Evolutionary conservation across 495 filamentous ascomycete genomes (phyloP).

Genomic region (Niebla homalea): DNA sequence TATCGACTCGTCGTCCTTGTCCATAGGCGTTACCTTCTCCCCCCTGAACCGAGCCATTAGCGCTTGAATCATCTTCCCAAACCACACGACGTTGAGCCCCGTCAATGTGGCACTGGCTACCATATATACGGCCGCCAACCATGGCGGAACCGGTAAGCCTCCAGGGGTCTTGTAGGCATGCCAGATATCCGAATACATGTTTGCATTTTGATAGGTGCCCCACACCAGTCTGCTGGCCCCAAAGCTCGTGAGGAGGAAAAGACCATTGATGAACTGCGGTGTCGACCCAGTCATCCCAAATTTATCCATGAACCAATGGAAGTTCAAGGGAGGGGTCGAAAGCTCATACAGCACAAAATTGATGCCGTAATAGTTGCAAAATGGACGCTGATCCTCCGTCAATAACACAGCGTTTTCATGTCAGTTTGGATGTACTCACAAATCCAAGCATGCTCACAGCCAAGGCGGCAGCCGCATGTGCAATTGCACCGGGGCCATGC

Average conservation of each 20-base stretch:
- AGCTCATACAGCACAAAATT: conserved; percentile 97
- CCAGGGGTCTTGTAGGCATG: conserved; percentile 35
- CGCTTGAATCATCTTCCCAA: conserved; percentile 85
- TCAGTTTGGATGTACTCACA: conserved; percentile 43
- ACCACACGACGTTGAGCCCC: conserved; percentile 87
- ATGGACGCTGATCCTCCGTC: conserved; percentile 52
- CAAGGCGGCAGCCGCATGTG: conserved; percentile 75
- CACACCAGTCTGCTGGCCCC: conserved; percentile 80
- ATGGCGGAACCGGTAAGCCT: conserved; percentile 44
- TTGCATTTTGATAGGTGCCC: conserved; percentile 71
- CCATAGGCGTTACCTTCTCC: neutral
- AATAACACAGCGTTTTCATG: neutral
- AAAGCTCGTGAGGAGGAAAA: conserved; percentile 54
- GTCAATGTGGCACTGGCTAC: conserved; percentile 66
- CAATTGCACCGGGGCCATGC: conserved; percentile 78
- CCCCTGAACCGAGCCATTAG: conserved; percentile 65
- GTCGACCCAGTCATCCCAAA: conserved; percentile 80
- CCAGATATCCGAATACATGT: conserved; percentile 75
- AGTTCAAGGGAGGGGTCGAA: conserved; percentile 81
- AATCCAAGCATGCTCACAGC: conserved; percentile 83
- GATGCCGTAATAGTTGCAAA: conserved; percentile 82
- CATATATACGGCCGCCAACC: conserved; percentile 69
- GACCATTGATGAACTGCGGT: conserved; percentile 76
- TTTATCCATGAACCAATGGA: conserved; percentile 99
- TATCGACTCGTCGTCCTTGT: neutral